These are phyloP conservation scores for Trichosporon coremiiforme DNA, from an alignment of 1,284 basidiomycete genomes.

Conservation along the genomic window DNA sequence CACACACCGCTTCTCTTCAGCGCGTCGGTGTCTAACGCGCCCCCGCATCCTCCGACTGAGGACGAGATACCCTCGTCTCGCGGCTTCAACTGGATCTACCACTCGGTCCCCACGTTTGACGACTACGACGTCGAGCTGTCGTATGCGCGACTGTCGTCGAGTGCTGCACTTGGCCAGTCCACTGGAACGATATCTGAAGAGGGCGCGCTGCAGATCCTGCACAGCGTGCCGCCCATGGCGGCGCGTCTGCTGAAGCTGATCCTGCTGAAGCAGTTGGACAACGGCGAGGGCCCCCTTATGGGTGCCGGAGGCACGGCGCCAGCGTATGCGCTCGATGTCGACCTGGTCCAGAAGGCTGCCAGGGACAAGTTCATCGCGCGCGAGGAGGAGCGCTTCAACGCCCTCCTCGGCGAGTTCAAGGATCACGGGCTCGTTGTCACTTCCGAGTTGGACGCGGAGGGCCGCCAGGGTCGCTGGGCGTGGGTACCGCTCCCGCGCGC, in stretches of 20 bases:
- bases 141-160: conserved; percentile 47
- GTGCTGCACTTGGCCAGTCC: conserved; percentile 26
- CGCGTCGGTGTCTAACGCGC: conserved; percentile 41
- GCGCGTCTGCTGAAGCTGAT: conserved; percentile 74
- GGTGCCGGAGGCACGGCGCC: conserved; percentile 42
- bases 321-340: conserved; percentile 51
- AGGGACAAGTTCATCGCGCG: conserved; percentile 78
- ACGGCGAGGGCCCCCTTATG: conserved; percentile 57
- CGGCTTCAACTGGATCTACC: conserved; percentile 82
- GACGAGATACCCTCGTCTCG: conserved; percentile 37
- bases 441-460: conserved; percentile 53
- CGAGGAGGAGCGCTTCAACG: conserved; percentile 77
- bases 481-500: conserved; percentile 83
- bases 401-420: conserved; percentile 80
- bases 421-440: conserved; percentile 79
- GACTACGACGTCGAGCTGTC: conserved; percentile 78
- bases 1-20: conserved; percentile 74
- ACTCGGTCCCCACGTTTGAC: conserved; percentile 78
- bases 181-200: conserved; percentile 69
- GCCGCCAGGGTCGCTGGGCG: conserved; percentile 59
- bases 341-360: conserved; percentile 49
- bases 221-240: conserved; percentile 81
- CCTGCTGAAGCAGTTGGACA: conserved; percentile 63
- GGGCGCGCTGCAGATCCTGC: conserved; percentile 78
- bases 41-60: conserved; percentile 32